phyloP scores from a whole-genome alignment of 2,329 filamentous ascomycete species.

The Ascocoryne sarcoides region DNA sequence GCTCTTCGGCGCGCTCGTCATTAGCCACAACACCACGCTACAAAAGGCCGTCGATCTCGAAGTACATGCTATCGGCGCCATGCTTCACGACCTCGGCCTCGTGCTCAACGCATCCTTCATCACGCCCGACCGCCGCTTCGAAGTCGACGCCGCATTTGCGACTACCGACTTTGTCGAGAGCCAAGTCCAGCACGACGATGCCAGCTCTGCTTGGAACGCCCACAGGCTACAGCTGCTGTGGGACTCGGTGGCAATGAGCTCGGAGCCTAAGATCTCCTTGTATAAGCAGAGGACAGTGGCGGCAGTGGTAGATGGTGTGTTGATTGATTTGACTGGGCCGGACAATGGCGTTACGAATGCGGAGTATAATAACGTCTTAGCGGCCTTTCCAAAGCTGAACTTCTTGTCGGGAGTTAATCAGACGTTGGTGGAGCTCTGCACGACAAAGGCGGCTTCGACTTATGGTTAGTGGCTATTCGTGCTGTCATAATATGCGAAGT shows the following conservation, averaged over 20 bases:
- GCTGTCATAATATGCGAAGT: slow-evolving; percentile 8
- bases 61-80: slow-evolving; percentile 31
- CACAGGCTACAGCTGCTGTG: slow-evolving; percentile 37
- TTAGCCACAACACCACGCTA: slow-evolving; percentile 26
- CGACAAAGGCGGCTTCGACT: slow-evolving; percentile 7
- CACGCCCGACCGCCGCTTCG: slow-evolving; percentile 38
- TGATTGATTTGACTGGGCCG: slow-evolving; percentile 29
- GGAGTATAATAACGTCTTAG: slow-evolving; percentile 25
- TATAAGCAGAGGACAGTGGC: slow-evolving; percentile 37
- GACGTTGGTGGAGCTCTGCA: slow-evolving; percentile 7
- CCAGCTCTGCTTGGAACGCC: slow-evolving; percentile 29
- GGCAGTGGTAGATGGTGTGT: slow-evolving; percentile 28
- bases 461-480: slow-evolving; percentile 11
- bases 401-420: slow-evolving; percentile 18
- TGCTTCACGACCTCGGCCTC: slow-evolving; percentile 38
- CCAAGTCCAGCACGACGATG: slow-evolving; percentile 11
- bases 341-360: slow-evolving; percentile 21
- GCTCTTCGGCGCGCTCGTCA: slow-evolving; percentile 30
- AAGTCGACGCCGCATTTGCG: slow-evolving; percentile 41
- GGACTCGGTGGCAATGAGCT: slow-evolving; percentile 40
- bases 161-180: slow-evolving; percentile 33
- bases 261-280: slow-evolving; percentile 29
- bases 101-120: slow-evolving; percentile 30
- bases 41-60: slow-evolving; percentile 27
- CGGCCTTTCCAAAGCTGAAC: slow-evolving; percentile 28